Evolutionary conservation across 768 basidiomycete genomes (phyloP).

Genomic region (Pleurotus tuber-regium): DNA sequence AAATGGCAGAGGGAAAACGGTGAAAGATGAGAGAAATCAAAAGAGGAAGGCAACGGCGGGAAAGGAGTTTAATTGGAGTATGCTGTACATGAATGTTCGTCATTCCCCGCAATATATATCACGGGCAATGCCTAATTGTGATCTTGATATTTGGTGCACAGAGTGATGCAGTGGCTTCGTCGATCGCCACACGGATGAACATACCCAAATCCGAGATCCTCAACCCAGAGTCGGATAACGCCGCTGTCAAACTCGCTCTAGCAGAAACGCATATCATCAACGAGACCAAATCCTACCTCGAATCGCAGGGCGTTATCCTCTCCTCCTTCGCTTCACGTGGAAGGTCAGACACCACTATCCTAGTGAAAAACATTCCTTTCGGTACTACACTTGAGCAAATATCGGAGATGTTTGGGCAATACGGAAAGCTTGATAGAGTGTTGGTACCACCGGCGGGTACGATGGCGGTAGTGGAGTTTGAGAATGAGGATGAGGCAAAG

Average conservation of each 20-base stretch:
- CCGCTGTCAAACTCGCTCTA: slow-evolving; percentile 92
- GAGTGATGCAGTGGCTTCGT: slow-evolving; percentile 93
- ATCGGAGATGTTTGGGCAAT: slow-evolving; percentile 72
- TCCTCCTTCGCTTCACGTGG: slow-evolving; percentile 51
- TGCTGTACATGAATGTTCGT: slow-evolving; percentile 97
- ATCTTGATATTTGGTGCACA: slow-evolving; percentile 34
- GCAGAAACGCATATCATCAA: slow-evolving; percentile 96
- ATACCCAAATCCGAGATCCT: slow-evolving; percentile 86
- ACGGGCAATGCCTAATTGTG: slow-evolving; percentile 15
- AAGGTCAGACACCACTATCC: slow-evolving; percentile 76
- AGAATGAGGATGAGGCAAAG: slow-evolving; percentile 63
- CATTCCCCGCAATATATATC: slow-evolving; percentile 12
- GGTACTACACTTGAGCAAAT: slow-evolving; percentile 77
- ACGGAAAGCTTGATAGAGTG: slow-evolving; percentile 69
- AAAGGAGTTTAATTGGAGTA: slow-evolving; percentile 88
- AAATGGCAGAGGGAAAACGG: slow-evolving; percentile 41
- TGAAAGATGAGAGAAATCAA: slow-evolving; percentile 60
- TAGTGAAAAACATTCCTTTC: slow-evolving; percentile 97
- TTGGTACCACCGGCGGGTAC: slow-evolving; percentile 91
- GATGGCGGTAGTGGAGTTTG: slow-evolving; percentile 88
- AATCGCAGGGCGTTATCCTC: slow-evolving; percentile 68
- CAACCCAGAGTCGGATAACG: slow-evolving; percentile 72
- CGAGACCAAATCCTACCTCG: slow-evolving; percentile 90
- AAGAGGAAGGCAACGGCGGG: slow-evolving; percentile 68
- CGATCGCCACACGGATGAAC: slow-evolving; percentile 85